These are phyloP conservation scores for Solanum okadae DNA, from an alignment of 257 asterid species.

Conservation along the genomic window DNA sequence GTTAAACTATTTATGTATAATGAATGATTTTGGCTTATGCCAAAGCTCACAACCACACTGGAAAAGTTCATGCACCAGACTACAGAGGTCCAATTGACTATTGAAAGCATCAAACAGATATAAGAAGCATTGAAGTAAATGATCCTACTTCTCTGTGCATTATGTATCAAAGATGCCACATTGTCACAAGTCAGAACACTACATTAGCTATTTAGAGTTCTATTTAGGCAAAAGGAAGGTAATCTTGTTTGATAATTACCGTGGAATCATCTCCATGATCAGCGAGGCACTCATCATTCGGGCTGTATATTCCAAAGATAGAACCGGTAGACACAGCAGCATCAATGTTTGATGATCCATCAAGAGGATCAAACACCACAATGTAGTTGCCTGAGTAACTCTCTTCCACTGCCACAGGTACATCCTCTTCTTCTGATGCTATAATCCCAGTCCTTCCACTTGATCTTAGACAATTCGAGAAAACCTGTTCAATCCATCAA, in stretches of 20 bases:
- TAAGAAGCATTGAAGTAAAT: neutral
- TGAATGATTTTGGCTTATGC: neutral
- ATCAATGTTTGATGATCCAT: slow-evolving; percentile 93
- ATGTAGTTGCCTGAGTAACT: slow-evolving; percentile 95
- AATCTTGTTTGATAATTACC: slow-evolving; percentile 21
- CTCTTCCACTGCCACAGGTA: slow-evolving; percentile 96
- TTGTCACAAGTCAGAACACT: neutral
- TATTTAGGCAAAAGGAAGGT: neutral
- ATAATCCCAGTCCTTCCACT: slow-evolving; percentile 97
- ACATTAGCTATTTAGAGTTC: neutral
- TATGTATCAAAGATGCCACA: neutral
- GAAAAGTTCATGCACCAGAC: neutral
- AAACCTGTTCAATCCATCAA: slow-evolving; percentile 40
- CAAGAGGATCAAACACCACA: slow-evolving; percentile 92
- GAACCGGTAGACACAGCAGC: slow-evolving; percentile 96
- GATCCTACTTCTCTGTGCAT: neutral
- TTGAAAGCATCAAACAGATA: neutral
- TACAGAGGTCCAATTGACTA: neutral
- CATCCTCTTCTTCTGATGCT: slow-evolving; percentile 98
- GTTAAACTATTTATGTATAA: neutral
- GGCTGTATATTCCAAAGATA: slow-evolving; percentile 85
- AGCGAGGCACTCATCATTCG: slow-evolving; percentile 76
- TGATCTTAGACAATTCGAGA: slow-evolving; percentile 77
- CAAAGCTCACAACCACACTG: neutral
- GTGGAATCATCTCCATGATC: slow-evolving; percentile 50